Conservation (phyloP, 2,329 filamentous ascomycete genomes). For the Aureobasidium sp. region DNA sequence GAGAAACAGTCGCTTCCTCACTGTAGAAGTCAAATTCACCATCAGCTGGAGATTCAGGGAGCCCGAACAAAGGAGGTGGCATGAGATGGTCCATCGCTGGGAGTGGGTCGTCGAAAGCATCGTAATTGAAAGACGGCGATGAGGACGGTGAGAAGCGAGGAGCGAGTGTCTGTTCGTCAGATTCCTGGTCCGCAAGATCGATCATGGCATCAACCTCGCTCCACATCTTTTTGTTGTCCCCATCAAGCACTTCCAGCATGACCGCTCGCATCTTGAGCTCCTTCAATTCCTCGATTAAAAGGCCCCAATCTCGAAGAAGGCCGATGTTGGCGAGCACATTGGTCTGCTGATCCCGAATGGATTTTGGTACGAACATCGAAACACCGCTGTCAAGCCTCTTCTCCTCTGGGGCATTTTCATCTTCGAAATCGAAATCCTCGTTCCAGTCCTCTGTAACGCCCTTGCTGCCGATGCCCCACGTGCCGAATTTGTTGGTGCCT, state of each 20-base stretch:
- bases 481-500: constrained; percentile 63
- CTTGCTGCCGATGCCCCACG: constrained; percentile 73
- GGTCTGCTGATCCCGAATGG: constrained; percentile 71
- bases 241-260: constrained; percentile 56
- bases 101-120: constrained; percentile 46
- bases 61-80: not conserved
- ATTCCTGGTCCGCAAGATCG: constrained; percentile 62
- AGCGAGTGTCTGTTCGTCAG: constrained; percentile 44
- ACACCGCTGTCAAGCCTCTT: constrained; percentile 37
- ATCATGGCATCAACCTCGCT: constrained; percentile 82
- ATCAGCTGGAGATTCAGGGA: not conserved
- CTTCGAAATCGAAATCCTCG: constrained; percentile 74
- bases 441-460: constrained; percentile 82
- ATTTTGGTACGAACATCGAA: constrained; percentile 65
- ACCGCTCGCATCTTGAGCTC: constrained; percentile 63
- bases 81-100: not conserved
- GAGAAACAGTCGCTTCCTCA: not conserved
- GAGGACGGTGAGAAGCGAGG: constrained; percentile 47
- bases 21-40: not conserved
- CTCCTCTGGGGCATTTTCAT: constrained; percentile 29
- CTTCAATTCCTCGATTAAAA: constrained; percentile 77
- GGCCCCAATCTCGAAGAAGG: constrained; percentile 71
- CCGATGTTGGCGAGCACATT: constrained; percentile 77
- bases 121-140: constrained; percentile 49
- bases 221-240: constrained; percentile 56